These are phyloP conservation scores for Coemansia sp. DNA, from an alignment of 192 early-diverging fungal species.

Conservation along the genomic window DNA sequence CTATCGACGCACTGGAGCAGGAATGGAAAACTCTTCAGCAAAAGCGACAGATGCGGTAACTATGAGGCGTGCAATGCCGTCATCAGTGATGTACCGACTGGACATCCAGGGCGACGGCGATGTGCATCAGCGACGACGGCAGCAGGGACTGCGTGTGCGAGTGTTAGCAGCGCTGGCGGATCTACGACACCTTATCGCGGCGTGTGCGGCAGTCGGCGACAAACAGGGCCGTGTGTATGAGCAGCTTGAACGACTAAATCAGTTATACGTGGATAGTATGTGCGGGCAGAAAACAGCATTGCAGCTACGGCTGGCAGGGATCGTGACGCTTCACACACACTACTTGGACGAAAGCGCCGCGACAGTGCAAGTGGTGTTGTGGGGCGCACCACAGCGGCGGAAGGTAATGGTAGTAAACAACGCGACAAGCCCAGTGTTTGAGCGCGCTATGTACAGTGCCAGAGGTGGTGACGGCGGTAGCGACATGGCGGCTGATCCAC, in stretches of 20 bases:
- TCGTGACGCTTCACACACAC: conserved; percentile 9
- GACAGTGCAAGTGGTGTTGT: conserved; percentile 5
- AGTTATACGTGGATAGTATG: conserved; percentile 20
- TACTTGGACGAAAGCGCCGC: not conserved
- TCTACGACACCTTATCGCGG: conserved; percentile 20
- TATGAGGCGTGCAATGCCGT: conserved; percentile 33
- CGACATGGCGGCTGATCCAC: conserved; percentile 17
- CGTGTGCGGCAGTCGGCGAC: conserved; percentile 7
- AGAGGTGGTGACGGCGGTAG: not conserved
- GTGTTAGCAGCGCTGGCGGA: conserved; percentile 24
- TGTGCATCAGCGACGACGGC: conserved; percentile 27
- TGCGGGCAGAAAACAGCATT: conserved; percentile 2
- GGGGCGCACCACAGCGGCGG: conserved; percentile 13
- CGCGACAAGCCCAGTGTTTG: conserved; percentile 9
- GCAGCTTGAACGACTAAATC: conserved; percentile 29
- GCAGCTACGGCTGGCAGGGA: conserved; percentile 19
- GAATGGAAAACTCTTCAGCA: not conserved
- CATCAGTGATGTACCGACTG: conserved; percentile 41
- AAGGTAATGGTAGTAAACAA: conserved; percentile 2
- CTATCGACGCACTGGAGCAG: not conserved
- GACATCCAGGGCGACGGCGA: conserved; percentile 23
- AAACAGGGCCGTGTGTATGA: conserved; percentile 23
- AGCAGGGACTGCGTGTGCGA: conserved; percentile 34
- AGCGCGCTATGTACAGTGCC: conserved; percentile 11
- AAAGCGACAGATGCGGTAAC: not conserved